Percentiles rank a stretch among this genome's conserved stretches.
Evolutionary conservation across 2,329 filamentous ascomycete species (phyloP).

Genomic region (Claviceps pazoutovae): DNA sequence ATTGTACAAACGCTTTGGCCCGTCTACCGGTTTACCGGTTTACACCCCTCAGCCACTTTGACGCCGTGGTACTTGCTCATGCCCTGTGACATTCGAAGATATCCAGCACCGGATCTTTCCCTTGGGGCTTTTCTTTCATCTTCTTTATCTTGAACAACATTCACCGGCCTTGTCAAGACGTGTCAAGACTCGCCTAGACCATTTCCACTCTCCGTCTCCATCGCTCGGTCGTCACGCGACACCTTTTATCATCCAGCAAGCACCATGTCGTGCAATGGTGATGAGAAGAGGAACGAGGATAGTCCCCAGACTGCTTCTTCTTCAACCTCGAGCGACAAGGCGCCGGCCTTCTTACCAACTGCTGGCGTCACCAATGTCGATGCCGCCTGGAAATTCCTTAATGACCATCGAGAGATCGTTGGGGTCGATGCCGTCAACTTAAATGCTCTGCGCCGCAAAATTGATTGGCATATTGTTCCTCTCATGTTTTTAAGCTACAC

Average conservation of each 20-base stretch:
- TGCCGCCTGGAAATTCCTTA: slow-evolving; percentile 31
- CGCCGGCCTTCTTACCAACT: neutral
- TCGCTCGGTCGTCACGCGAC: neutral
- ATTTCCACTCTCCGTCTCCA: neutral
- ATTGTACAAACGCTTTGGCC: too few relatives aligned
- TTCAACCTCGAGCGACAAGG: slow-evolving; percentile 9
- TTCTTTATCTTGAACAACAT: too few relatives aligned
- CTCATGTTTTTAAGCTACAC: slow-evolving; percentile 48
- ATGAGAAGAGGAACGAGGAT: slow-evolving; percentile 12
- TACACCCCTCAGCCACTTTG: neutral
- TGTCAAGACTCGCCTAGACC: neutral
- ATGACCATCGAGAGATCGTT: slow-evolving; percentile 25
- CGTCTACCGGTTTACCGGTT: neutral
- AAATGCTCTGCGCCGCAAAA: slow-evolving; percentile 34
- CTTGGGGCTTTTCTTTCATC: too few relatives aligned
- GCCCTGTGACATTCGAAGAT: neutral
- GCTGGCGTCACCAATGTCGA: slow-evolving; percentile 20
- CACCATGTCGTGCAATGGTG: slow-evolving; percentile 13
- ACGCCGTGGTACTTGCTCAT: neutral
- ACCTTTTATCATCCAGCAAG: neutral
- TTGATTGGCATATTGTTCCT: slow-evolving; percentile 45
- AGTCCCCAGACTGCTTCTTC: slow-evolving; percentile 9
- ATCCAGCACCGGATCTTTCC: neutral
- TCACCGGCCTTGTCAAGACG: too few relatives aligned
- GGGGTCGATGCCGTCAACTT: slow-evolving; percentile 25